phyloP scores from a whole-genome alignment of 2,329 filamentous ascomycete species.

The Aspergillus pseudotamarii region DNA sequence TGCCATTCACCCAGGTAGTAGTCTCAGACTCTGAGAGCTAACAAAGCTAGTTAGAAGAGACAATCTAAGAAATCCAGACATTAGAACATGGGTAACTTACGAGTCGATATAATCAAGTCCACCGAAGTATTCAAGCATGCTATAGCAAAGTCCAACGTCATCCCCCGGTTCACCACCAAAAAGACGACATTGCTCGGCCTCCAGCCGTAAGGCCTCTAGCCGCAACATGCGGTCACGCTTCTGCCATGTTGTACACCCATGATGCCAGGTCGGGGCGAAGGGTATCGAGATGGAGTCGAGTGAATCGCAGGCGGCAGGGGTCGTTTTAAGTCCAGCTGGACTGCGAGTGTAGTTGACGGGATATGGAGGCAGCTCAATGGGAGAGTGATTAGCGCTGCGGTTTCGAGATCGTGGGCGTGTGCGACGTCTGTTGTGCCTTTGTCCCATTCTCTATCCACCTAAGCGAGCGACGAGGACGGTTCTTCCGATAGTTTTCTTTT shows the following conservation, averaged over 20 bases:
- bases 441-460: slow-evolving; percentile 42
- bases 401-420: slow-evolving; percentile 46
- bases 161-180: slow-evolving; percentile 50
- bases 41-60: slow-evolving; percentile 4
- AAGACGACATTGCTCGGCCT: slow-evolving; percentile 48
- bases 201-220: slow-evolving; percentile 33
- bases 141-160: slow-evolving; percentile 48
- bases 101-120: slow-evolving; percentile 52
- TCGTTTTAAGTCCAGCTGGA: slow-evolving; percentile 10
- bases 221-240: slow-evolving; percentile 35
- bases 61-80: neutral
- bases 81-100: slow-evolving; percentile 29
- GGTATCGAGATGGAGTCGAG: slow-evolving; percentile 29
- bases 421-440: slow-evolving; percentile 51
- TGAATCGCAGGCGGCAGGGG: slow-evolving; percentile 25
- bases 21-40: slow-evolving; percentile 21
- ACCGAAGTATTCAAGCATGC: slow-evolving; percentile 54
- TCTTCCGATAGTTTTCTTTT: slow-evolving; percentile 8
- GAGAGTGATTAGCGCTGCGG: slow-evolving; percentile 27
- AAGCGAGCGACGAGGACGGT: slow-evolving; percentile 7
- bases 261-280: slow-evolving; percentile 46
- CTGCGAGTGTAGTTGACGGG: slow-evolving; percentile 17
- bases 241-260: slow-evolving; percentile 45
- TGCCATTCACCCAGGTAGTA: slow-evolving; percentile 30
- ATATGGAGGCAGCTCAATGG: slow-evolving; percentile 22